phyloP scores from a whole-genome alignment of 1,284 basidiomycete genomes.

The Sporisorium reilianum region DNA sequence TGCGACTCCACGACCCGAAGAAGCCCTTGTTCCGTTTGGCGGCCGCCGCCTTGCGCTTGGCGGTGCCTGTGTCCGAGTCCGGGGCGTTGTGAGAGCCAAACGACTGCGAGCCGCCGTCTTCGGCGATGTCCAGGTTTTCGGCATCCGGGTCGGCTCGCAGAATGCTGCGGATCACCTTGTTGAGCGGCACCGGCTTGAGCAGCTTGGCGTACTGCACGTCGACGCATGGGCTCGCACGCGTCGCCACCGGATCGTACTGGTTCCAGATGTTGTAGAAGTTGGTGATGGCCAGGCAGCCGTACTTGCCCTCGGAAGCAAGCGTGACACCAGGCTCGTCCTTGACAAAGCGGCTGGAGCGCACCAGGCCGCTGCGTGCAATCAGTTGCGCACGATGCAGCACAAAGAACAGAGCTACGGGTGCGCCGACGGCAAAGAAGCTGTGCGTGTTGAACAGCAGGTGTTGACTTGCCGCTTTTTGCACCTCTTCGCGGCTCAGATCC shows the following conservation, averaged over 20 bases:
- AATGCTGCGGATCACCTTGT: slow-evolving; percentile 41
- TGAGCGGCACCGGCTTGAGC: slow-evolving; percentile 43
- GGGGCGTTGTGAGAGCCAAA: slow-evolving; percentile 26
- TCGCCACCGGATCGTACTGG: slow-evolving; percentile 73
- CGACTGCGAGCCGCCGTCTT: slow-evolving; percentile 39
- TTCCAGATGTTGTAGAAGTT: slow-evolving; percentile 73
- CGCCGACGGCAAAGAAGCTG: slow-evolving; percentile 73
- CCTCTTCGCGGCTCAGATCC: slow-evolving; percentile 17
- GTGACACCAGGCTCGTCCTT: slow-evolving; percentile 68
- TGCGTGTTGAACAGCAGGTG: slow-evolving; percentile 70
- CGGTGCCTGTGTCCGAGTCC: slow-evolving; percentile 28
- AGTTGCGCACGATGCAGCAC: slow-evolving; percentile 73
- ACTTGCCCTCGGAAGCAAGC: slow-evolving; percentile 72
- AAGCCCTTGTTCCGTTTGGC: slow-evolving; percentile 34
- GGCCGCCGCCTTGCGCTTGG: slow-evolving; percentile 37
- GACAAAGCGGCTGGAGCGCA: slow-evolving; percentile 72
- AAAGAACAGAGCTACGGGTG: slow-evolving; percentile 73
- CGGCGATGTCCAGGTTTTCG: slow-evolving; percentile 37
- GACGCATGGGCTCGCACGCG: slow-evolving; percentile 69
- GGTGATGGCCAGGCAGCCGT: slow-evolving; percentile 73
- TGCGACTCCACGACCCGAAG: slow-evolving; percentile 41
- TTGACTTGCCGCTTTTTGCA: slow-evolving; percentile 19
- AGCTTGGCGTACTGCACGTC: slow-evolving; percentile 64
- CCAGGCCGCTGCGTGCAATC: slow-evolving; percentile 73
- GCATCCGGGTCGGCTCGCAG: slow-evolving; percentile 31